phyloP scores from a whole-genome alignment of 1,284 basidiomycete species.

The Tilletia walkeri region DNA sequence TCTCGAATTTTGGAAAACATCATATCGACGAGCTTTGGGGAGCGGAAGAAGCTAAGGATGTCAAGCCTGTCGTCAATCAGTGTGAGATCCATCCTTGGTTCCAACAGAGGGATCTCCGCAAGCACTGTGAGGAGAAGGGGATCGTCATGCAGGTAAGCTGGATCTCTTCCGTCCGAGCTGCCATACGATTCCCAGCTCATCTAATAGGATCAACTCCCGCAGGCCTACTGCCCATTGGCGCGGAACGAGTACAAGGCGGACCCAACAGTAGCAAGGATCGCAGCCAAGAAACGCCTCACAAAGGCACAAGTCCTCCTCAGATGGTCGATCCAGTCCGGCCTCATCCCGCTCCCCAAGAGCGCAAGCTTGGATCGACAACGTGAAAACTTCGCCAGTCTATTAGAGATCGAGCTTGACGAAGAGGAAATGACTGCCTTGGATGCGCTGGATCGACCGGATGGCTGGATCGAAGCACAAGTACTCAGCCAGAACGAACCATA shows the following conservation, averaged over 20 bases:
- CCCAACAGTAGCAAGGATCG: no score
- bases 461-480: no score
- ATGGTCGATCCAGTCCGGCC: not conserved
- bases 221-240: no score
- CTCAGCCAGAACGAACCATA: no score
- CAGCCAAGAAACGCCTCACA: no score
- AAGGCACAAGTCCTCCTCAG: not conserved
- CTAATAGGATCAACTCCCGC: no score
- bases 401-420: no score
- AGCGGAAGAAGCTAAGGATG: not conserved
- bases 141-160: not conserved
- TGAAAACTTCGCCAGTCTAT: not conserved
- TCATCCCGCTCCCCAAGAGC: constrained; percentile 6
- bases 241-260: no score
- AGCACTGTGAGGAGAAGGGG: constrained; percentile 5
- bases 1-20: not conserved
- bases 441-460: no score
- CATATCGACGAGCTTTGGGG: not conserved
- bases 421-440: no score
- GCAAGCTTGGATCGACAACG: not conserved
- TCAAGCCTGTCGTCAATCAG: not conserved
- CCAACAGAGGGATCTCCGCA: not conserved
- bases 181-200: no score
- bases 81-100: constrained; percentile 1
- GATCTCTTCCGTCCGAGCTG: no score